Evolutionary conservation across 2,329 filamentous ascomycete species (phyloP), one percentile per base, ranked within the genome.

Genomic region (Biscogniauxia sp.): DNA sequence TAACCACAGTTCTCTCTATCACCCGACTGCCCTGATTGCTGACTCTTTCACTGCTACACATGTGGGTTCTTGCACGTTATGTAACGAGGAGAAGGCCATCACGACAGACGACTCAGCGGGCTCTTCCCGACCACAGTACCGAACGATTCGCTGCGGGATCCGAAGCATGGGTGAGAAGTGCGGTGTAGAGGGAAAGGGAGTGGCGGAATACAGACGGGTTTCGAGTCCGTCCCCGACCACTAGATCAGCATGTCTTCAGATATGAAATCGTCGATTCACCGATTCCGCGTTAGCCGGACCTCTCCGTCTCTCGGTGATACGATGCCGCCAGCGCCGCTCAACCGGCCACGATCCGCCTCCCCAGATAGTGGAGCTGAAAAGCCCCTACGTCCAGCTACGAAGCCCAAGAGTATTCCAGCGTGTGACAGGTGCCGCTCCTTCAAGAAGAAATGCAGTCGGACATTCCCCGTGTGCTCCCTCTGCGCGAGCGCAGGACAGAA

Each of bases 371-470:
- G 54, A 55, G 54, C 20, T 26, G 54, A 55, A 32, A 53, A 53
- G 52, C 23, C 53, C 19, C 58, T 57, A 28, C 54, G 51, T n/a
- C 69, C 70, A 57, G 66, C 70, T 54, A 66, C 72, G 51, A 66
- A 68, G 19, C 58, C 63, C 53, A 68, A 65, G 57, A 55, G 65
- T 58, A 70, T 68, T 26, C 68, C 69, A 56, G 73, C 77, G 13
- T 80, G 78, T 64, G 76, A 78, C 56, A 73, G 78, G 45, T 80
- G 78, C 65, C 76, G 78, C 53, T 74, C 70, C 63, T 77, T 79
- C 67, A 80, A 80, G 69, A 80, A 80, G 71, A 78, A 76, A 60
- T 80, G 78, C 65, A 78, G 75, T 53, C 72, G 77, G 45, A 78
- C 76, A 1, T 74, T 75, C 62, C 78, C 74, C 23, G 69, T 70